These are phyloP conservation scores for Peniophora sp. DNA, from an alignment of 1,284 basidiomycete genomes.

Conservation along the genomic window DNA sequence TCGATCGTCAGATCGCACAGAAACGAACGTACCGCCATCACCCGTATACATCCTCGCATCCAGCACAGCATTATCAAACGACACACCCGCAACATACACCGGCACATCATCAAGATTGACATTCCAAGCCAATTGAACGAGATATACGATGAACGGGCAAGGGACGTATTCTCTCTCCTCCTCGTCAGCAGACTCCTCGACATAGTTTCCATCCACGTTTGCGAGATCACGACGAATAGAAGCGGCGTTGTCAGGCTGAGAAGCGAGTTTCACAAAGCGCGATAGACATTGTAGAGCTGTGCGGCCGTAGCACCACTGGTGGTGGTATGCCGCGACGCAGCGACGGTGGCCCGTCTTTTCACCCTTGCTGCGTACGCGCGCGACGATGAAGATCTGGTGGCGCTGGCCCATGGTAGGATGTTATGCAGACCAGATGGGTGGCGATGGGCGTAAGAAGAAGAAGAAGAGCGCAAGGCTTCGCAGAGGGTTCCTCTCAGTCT, in stretches of 20 bases:
- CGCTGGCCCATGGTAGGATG: constrained; percentile 13
- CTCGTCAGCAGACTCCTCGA: constrained; percentile 4
- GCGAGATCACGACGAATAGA: constrained; percentile 25
- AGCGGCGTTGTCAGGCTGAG: constrained; percentile 25
- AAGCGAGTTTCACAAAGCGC: constrained; percentile 26
- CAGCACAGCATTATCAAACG: constrained; percentile 5
- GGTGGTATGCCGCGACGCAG: constrained; percentile 29
- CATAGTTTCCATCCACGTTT: constrained; percentile 18
- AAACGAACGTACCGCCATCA: constrained; percentile 18
- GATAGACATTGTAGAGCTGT: constrained; percentile 20
- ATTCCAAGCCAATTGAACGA: constrained; percentile 12
- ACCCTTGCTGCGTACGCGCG: constrained; percentile 19
- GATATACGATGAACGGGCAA: constrained; percentile 21
- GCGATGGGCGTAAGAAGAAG: neutral
- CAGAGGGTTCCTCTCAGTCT: no score
- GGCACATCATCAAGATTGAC: constrained; percentile 7
- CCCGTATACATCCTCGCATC: constrained; percentile 19
- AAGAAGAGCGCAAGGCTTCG: no score
- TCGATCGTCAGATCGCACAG: neutral
- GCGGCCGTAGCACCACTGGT: constrained; percentile 29
- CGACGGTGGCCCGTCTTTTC: constrained; percentile 20
- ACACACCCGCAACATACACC: constrained; percentile 2
- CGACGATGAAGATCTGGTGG: constrained; percentile 32
- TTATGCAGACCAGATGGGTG: neutral
- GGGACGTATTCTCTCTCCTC: constrained; percentile 12